Evolutionary conservation across 1,139 yeast species (phyloP), one percentile per base, ranked within the genome.

Genomic region (Meyerozyma sp.): DNA sequence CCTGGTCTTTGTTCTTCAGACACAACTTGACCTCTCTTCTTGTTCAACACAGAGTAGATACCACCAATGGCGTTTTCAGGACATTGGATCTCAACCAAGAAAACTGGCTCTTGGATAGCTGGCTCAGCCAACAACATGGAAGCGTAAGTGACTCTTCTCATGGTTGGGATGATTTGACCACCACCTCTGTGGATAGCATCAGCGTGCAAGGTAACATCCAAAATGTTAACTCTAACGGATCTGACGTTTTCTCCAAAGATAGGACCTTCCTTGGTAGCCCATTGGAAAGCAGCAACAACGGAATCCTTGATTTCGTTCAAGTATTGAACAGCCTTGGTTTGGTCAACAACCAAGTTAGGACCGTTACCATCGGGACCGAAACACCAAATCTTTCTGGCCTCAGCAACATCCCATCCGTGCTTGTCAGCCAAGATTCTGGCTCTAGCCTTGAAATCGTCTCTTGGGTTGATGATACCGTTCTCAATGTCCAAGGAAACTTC

Each of bases 161-260:
- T 91, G 77, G 98, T 93, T 78, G 98, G 98, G 77, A 93, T 90
- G 75, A 93, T 84, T 83, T 93, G 98, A 80, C 98, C 98, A 80
- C 95, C 97, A 84, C 98, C 98, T 87, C 98, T 90, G 88, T 93
- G 98, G 79, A 93, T 93, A 76, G 98, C 96, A 87, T 93, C 98
- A 72, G 98, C 96, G 78, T 93, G 98, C 76, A 93, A 83, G 63
- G 97, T 91, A 70, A 93, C 98, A 85, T 93, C 98, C 79, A 93
- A 83, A 70, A 93, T 86, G 95, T 93, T 93, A 75, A 89, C 79
- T 81, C 98, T 89, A 67, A 90, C 82, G 65, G 95, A 86, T 84
- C 98, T 91, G 79, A 88, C 77, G 74, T 76, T 79, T 82, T 93
- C 98, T 80, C 95, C 96, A 67, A 93, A 81, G 71, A 93, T 78